These are phyloP conservation scores for Hemileccinum rubropunctum DNA, from an alignment of 768 basidiomycete species.

Conservation along the genomic window DNA sequence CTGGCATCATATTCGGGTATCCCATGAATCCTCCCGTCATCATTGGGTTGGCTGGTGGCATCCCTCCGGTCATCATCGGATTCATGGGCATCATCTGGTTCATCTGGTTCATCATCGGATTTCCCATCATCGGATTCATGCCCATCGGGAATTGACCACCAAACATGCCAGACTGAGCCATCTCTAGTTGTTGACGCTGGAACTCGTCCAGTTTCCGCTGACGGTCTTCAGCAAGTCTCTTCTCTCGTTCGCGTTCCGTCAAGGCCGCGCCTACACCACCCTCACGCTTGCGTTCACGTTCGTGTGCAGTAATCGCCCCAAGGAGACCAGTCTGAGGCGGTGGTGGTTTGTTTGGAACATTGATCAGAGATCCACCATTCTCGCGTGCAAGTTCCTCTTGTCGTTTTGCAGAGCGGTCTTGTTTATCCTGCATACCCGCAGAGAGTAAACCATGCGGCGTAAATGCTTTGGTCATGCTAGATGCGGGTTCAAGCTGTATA, in stretches of 20 bases:
- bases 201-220: constrained; percentile 91
- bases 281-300: constrained; percentile 90
- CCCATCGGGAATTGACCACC: constrained; percentile 42
- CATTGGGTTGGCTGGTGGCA: constrained; percentile 46
- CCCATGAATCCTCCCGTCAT: constrained; percentile 52
- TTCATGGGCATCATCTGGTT: constrained; percentile 56
- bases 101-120: constrained; percentile 52
- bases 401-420: constrained; percentile 92
- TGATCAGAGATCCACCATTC: constrained; percentile 87
- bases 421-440: constrained; percentile 92
- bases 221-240: constrained; percentile 86
- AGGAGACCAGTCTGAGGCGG: constrained; percentile 94
- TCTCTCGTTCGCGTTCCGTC: constrained; percentile 94
- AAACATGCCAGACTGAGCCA: constrained; percentile 82
- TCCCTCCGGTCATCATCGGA: constrained; percentile 56
- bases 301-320: constrained; percentile 93
- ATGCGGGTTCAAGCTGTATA: constrained; percentile 70
- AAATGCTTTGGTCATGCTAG: constrained; percentile 88
- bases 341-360: constrained; percentile 93
- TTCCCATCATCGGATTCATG: constrained; percentile 72
- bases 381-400: constrained; percentile 94
- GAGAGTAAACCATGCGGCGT: constrained; percentile 93
- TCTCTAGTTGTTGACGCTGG: constrained; percentile 86
- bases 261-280: constrained; percentile 93
- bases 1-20: constrained; percentile 40